Base-by-base conservation (phyloP, 2,329 filamentous ascomycete genomes). In the Polytolypa hystricis region DNA sequence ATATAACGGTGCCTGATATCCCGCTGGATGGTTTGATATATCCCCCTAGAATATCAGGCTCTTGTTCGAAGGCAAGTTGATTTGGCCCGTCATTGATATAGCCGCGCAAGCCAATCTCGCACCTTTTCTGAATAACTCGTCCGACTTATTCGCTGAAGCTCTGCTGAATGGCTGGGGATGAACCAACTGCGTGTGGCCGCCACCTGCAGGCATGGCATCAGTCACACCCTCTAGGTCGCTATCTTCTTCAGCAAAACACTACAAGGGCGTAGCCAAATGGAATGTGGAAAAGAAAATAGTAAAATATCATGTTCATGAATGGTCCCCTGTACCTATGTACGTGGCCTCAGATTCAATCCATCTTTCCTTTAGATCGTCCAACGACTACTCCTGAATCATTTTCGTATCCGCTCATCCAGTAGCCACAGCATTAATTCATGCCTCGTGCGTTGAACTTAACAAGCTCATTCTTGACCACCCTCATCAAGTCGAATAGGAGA, bases 31-130 rank as follows among this genome's bases (percentile, higher is more conserved):
- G 67, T 15, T 71, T 70, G 52, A 78, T 84, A 12, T 79, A 84
- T 57, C 83, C 83, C 49, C 81, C 77, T 4, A 89, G 68, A 2
- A 86, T 76, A 35, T 81, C 79, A 8, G 70, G 70, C 53, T 86
- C 81, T 58, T 86, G 81, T 49, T 83, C 78, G 1, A 80, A 54
- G 0, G 70, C 80, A 75, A 84, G 81, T 35, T 78, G 73, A 7
- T 66, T 68, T 0, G 80, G 78, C 43, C 83, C 82, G 51, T 84
- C 79, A 45, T 84, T 79, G 0, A 73, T 75, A 56, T 84, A 84
- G 11, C 77, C 79, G 57, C 55, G 58, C 4, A 58, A 44, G 6
- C 61, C 71, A 30, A 75, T 67, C 45, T 75, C 71, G 4, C 62
- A 64, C 5, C 73, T 71, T 20, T 65, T 68, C 4, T 67, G 60